phyloP scores from a whole-genome alignment of 768 basidiomycete species.

The Scleroderma bovista region DNA sequence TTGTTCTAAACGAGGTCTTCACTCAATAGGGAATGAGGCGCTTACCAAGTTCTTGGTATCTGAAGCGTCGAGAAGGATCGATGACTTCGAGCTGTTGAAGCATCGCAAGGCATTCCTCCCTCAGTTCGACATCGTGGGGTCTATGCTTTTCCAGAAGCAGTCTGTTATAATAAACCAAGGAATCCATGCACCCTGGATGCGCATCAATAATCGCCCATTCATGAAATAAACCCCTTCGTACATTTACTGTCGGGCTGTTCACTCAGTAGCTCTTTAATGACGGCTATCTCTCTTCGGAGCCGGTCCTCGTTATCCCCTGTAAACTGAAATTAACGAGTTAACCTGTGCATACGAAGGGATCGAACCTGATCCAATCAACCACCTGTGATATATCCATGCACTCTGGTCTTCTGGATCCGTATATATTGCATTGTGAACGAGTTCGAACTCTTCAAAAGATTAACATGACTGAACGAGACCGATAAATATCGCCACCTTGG shows the following conservation, averaged over 20 bases:
- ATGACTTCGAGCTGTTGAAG: constrained; percentile 51
- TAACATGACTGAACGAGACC: neutral
- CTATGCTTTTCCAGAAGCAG: constrained; percentile 53
- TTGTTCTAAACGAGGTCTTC: neutral
- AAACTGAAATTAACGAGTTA: neutral
- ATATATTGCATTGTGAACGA: constrained; percentile 91
- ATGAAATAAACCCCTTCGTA: constrained; percentile 29
- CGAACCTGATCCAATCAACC: constrained; percentile 82
- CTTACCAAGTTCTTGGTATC: constrained; percentile 68
- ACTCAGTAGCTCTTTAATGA: constrained; percentile 78
- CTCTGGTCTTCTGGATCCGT: constrained; percentile 96
- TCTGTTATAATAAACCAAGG: constrained; percentile 76
- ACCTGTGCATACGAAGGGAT: neutral
- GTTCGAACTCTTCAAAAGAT: constrained; percentile 68
- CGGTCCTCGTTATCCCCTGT: constrained; percentile 54
- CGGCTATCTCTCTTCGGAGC: constrained; percentile 67
- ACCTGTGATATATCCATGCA: constrained; percentile 98
- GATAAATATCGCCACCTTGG: constrained; percentile 60
- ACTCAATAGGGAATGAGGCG: neutral
- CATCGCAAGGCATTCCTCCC: constrained; percentile 43
- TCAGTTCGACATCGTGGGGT: constrained; percentile 33
- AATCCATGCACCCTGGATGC: constrained; percentile 86
- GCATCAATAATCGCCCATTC: neutral
- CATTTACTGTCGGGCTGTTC: constrained; percentile 94
- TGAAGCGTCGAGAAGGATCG: constrained; percentile 58